Conservation (phyloP, 768 basidiomycete species). For the Tulasnella sp. region DNA sequence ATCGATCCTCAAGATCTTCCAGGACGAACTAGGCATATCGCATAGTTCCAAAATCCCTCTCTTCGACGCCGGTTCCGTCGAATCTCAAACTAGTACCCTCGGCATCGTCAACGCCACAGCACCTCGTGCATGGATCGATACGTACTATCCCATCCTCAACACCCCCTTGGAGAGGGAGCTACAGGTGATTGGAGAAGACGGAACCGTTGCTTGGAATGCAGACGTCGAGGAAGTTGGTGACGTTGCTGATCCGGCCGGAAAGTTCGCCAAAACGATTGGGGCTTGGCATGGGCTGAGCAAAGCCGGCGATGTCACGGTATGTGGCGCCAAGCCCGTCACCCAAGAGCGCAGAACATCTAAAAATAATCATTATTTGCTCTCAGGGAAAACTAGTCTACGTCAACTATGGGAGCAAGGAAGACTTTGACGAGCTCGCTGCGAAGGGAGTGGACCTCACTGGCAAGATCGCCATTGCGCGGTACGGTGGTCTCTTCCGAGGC, state of each 20-base stretch:
- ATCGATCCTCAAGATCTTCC: constrained; percentile 62
- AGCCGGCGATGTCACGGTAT: constrained; percentile 59
- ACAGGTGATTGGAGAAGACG: constrained; percentile 58
- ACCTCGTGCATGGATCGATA: constrained; percentile 76
- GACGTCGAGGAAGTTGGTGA: constrained; percentile 72
- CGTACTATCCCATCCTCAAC: constrained; percentile 86
- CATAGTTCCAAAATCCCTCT: constrained; percentile 45
- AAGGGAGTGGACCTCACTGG: constrained; percentile 69
- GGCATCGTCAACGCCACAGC: constrained; percentile 39
- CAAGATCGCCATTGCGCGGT: constrained; percentile 68
- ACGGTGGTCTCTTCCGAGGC: constrained; percentile 64
- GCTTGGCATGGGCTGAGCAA: constrained; percentile 85
- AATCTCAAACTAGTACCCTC: constrained; percentile 66
- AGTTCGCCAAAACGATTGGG: constrained; percentile 62
- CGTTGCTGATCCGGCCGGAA: constrained; percentile 63
- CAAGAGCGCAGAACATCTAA: background rate
- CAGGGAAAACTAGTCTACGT: constrained; percentile 66
- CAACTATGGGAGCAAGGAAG: constrained; percentile 72
- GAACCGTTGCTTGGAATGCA: constrained; percentile 58
- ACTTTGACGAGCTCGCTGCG: constrained; percentile 61
- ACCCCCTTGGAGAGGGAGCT: constrained; percentile 65
- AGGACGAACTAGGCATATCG: constrained; percentile 52
- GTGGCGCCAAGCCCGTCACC: background rate
- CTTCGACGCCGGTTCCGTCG: constrained; percentile 63
- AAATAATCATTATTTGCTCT: constrained; percentile 12